phyloP scores from a whole-genome alignment of 331 rosid species.

The Dryas integrifolia region DNA sequence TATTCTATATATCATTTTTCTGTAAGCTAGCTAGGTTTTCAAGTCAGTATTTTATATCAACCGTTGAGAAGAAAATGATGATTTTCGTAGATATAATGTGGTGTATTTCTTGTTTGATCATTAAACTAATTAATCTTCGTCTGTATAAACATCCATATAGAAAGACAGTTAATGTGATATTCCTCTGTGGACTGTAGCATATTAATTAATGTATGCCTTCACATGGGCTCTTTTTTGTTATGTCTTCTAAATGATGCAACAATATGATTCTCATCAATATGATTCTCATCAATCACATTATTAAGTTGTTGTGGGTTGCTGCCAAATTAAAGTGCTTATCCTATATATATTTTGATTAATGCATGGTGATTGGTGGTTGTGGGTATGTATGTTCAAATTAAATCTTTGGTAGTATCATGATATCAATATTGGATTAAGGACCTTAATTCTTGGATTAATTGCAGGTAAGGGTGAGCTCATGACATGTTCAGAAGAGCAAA shows the following conservation, averaged over 20 bases:
- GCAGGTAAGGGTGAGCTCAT: constrained; percentile 78
- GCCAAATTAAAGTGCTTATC: background rate
- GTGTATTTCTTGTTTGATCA: too few species aligned
- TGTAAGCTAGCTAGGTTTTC: too few species aligned
- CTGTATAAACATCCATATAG: background rate
- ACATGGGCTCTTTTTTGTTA: constrained; percentile 26
- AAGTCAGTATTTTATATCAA: background rate
- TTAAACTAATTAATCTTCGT: background rate
- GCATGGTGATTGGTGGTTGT: too few species aligned
- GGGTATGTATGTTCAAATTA: too few species aligned
- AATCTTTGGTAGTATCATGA: too few species aligned
- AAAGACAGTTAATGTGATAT: constrained; percentile 1
- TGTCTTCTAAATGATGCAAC: constrained; percentile 3
- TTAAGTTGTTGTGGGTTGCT: constrained; percentile 13
- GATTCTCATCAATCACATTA: constrained; percentile 11
- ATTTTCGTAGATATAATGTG: too few species aligned
- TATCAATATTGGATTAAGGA: too few species aligned
- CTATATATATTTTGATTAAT: background rate
- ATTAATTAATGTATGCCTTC: background rate
- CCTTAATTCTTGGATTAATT: background rate
- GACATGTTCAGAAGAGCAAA: constrained; percentile 73
- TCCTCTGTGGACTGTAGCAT: background rate
- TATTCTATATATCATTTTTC: too few species aligned
- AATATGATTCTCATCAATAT: constrained; percentile 16
- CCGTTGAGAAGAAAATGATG: background rate